Evolutionary conservation across 2,329 filamentous ascomycete species (phyloP).

Genomic region (Diaporthe helianthi): DNA sequence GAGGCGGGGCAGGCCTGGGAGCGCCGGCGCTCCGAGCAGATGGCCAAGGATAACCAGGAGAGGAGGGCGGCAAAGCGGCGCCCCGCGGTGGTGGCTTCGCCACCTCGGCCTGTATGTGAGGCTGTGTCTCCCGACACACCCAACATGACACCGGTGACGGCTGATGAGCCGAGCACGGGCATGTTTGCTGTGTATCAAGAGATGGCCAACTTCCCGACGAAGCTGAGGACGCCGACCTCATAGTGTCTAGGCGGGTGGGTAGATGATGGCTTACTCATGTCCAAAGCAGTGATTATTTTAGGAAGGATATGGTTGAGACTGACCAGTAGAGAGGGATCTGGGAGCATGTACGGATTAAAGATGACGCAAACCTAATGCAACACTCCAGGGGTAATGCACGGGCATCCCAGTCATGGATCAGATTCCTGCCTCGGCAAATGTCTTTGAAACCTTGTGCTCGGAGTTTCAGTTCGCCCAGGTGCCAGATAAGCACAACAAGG

Average conservation of each 20-base stretch:
- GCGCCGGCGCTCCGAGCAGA: constrained; percentile 31
- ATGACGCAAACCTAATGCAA: neutral
- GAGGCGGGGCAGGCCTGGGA: constrained; percentile 31
- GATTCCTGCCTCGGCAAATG: neutral
- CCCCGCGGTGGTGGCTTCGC: constrained; percentile 11
- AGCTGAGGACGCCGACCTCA: neutral
- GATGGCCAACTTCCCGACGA: neutral
- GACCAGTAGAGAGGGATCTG: neutral
- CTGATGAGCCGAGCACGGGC: constrained; percentile 14
- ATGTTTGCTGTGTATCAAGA: constrained; percentile 34
- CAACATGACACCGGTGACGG: neutral
- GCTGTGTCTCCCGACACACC: constrained; percentile 22
- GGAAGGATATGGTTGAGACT: too few species aligned
- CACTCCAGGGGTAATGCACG: neutral
- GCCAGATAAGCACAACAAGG: neutral
- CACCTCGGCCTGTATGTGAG: neutral
- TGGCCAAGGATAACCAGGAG: constrained; percentile 32
- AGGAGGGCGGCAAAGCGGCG: constrained; percentile 27
- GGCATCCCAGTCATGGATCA: neutral
- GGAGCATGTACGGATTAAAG: neutral
- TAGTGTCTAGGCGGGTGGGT: neutral
- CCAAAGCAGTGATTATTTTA: too few species aligned
- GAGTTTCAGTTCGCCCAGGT: neutral
- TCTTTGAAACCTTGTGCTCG: neutral
- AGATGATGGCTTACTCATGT: too few species aligned